Evolutionary conservation across 1,139 yeast genomes (phyloP).

Genomic region (Geotrichum europaeum): DNA sequence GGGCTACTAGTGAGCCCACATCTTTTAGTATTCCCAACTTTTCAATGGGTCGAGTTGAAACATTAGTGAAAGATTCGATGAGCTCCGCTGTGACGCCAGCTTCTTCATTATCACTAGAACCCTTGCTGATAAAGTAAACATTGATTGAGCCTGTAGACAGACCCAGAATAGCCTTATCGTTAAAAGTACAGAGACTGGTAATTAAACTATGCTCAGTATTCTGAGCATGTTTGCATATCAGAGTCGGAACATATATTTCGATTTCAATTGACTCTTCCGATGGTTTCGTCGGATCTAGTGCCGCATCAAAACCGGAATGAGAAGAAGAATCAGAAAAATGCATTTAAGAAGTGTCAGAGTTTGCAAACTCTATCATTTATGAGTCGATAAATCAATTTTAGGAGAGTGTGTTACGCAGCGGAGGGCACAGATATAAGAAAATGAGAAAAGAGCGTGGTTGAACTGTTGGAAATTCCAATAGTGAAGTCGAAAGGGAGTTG

Average conservation of each 20-base stretch:
- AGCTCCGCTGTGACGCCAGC: slow-evolving; percentile 18
- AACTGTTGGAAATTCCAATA: not conserved
- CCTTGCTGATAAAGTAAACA: slow-evolving; percentile 21
- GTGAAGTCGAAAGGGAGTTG: not conserved
- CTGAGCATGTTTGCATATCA: not conserved
- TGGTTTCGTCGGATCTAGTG: not conserved
- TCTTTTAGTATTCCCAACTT: slow-evolving; percentile 34
- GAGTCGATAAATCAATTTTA: not conserved
- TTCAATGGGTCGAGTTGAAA: slow-evolving; percentile 27
- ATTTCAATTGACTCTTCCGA: not conserved
- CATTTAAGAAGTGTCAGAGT: not conserved
- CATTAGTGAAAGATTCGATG: slow-evolving; percentile 17
- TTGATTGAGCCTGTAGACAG: slow-evolving; percentile 25
- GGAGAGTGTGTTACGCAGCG: not conserved
- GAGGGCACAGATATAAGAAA: not conserved
- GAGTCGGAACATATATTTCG: slow-evolving; percentile 7
- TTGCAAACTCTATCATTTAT: not conserved
- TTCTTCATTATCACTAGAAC: not conserved
- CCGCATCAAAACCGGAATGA: not conserved
- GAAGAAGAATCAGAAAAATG: not conserved
- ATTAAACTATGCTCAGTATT: not conserved
- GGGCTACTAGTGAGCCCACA: slow-evolving; percentile 34
- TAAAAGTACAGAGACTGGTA: slow-evolving; percentile 20
- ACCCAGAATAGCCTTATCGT: slow-evolving; percentile 29
- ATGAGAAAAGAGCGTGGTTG: not conserved